Base-by-base conservation (phyloP, 208 protist genomes). In the Leishmania aethiopica region DNA sequence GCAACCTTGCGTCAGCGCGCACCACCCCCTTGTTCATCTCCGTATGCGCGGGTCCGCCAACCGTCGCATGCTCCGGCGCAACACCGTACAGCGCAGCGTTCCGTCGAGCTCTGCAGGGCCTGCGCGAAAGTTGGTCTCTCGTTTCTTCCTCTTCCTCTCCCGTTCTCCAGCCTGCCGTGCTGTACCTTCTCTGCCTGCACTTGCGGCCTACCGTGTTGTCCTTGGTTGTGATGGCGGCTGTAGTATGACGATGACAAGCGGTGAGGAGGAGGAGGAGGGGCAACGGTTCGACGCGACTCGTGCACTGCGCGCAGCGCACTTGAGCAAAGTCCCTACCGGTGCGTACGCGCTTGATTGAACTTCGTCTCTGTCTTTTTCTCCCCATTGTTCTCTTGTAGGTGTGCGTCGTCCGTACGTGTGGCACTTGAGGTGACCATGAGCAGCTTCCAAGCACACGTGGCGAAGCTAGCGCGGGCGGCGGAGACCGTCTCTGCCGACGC, bases 381-480 rank as follows among this genome's bases (percentile, higher is more conserved):
- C 22, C 40, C 3, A 0, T 72, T 67, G 6, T 60, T 10, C 55
- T 51, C 45, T 64, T 15, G 75, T 51, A 47, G 32, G 40, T 45
- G 19, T 82, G 5, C 19, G 47, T 55, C 51, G 53, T 77, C 47
- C 10, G 22, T 32, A 51, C 22, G 22, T 17, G 70, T 53, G 51
- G 19, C 47, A 17, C 42, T 74, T 8, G 22, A 35, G 40, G 28
- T 55, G 70, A 45, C 25, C 37, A 85, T 78, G 72, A 82, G 77
- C 55, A 80, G 64, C 6, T 86, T 86, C 77, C 83, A 82, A 22
- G 62, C 72, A 42, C 77, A 82, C n/a, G 78, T 79, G 25, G 83
- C 78, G 13, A 80, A 76, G 45, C 74, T 86, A 5, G 72, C 83
- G 22, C 83, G 77, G 15, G 83, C 83, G 57, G 83, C 83, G 55